Evolutionary conservation across 2,329 filamentous ascomycete genomes (phyloP), one percentile per base, ranked within the genome.

Genomic region (Apiospora phragmitis): DNA sequence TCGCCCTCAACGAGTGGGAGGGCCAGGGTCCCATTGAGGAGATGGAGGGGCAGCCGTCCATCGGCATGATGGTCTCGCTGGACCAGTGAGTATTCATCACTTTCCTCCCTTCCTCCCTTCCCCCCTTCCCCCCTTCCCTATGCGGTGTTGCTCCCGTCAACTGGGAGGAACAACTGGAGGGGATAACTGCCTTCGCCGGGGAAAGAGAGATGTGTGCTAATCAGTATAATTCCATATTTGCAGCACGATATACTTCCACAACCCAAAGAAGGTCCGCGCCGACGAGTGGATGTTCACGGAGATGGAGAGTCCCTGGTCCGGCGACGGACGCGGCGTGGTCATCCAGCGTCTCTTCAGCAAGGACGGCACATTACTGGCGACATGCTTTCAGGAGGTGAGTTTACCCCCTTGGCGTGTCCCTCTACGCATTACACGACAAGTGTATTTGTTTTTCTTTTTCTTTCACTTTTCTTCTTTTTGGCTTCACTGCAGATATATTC

Each of bases 11-110:
- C 62, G 82, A 83, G 68, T 81, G 81, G 47, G 86, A 86, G 74
- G 84, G 82, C 16, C 71, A 83, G 69, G 81, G 86, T 51, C 80
- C 84, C 42, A 76, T 87, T 69, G 85, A 87, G 71, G 86, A 87
- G 55, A 85, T 85, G 79, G 80, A 82, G 69, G 81, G 80, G 3
- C 82, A 86, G 55, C 90, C 90, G 4, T 84, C 87, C 77, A 83
- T 95, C 67, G 93, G 93, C n/a, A 96, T 96, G 93, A 90, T 94
- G 87, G 93, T 96, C 68, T 92, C 89, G 74, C 82, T 95, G 68
- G 93, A 96, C 79, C 93, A 96, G 77, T 78, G 67, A 75, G 77
- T 75, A 11, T 65, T 51, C 51, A n/a, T n/a, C 51, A n/a, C 26
- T 6, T 24, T 18, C 12, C 16, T 21, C 24, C 11, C 24, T 59